Conservation (phyloP, 2,329 filamentous ascomycete genomes). For the Colletotrichum eremochloae region DNA sequence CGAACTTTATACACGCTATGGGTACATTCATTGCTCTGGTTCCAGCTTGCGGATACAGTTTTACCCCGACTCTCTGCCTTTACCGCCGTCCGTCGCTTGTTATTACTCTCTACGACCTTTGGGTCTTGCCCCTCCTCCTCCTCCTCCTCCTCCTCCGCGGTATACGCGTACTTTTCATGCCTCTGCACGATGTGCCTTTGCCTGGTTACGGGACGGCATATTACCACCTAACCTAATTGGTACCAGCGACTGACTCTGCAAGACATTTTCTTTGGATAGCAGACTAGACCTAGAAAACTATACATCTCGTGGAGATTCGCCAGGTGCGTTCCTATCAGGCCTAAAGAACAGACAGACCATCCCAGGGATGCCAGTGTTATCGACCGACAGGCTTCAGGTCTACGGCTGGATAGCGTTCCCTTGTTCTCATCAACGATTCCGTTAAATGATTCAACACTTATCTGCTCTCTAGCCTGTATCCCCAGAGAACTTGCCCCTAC, state of each 20-base stretch:
- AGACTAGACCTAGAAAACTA: not conserved
- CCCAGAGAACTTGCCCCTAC: constrained; percentile 11
- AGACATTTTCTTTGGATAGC: not conserved
- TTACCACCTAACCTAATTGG: too few species aligned
- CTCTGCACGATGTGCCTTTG: not conserved
- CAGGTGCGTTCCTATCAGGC: constrained; percentile 14
- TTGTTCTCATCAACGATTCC: constrained; percentile 27
- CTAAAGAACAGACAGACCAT: not conserved
- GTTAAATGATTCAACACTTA: constrained; percentile 29
- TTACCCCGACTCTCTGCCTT: constrained; percentile 16
- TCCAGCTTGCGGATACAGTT: constrained; percentile 7
- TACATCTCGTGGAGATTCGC: constrained; percentile 1
- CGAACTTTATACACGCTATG: constrained; percentile 31
- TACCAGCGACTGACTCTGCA: constrained; percentile 1
- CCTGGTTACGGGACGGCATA: not conserved
- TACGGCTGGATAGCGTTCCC: not conserved
- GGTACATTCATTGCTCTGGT: constrained; percentile 8
- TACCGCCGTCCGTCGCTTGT: constrained; percentile 1
- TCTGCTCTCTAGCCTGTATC: constrained; percentile 13
- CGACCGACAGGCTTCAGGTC: not conserved
- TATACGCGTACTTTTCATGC: too few species aligned
- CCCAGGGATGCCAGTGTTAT: not conserved
- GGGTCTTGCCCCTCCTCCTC: not conserved
- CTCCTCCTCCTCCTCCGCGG: too few species aligned
- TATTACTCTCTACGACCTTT: not conserved